Percentiles rank a stretch among this genome's conserved stretches.
Conservation (phyloP, 2,329 filamentous ascomycete genomes). For the Pestalotiopsis sp. region DNA sequence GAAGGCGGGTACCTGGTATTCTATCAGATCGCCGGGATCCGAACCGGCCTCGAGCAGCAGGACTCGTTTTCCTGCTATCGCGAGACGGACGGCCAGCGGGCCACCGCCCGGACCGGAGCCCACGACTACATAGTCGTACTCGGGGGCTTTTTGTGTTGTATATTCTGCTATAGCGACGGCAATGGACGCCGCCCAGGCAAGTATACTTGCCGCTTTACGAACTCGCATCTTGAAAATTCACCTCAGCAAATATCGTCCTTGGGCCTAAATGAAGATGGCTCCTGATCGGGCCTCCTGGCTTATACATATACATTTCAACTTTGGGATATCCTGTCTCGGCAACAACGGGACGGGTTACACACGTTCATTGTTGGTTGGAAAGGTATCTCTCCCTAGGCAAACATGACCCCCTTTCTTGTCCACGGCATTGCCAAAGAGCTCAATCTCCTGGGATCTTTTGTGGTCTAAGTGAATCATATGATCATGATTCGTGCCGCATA, state of each 20-base stretch:
- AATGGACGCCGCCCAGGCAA: not conserved
- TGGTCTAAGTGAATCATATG: too few relatives aligned
- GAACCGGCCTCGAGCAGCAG: conserved; percentile 51
- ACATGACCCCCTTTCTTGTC: too few relatives aligned
- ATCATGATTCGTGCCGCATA: too few relatives aligned
- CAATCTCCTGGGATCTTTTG: too few relatives aligned
- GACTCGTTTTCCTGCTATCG: conserved; percentile 49
- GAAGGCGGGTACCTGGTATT: conserved; percentile 26
- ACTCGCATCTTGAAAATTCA: not conserved
- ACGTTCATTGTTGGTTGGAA: too few relatives aligned
- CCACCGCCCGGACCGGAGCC: conserved; percentile 53
- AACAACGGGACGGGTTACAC: too few relatives aligned
- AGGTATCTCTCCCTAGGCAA: too few relatives aligned
- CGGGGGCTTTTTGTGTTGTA: not conserved
- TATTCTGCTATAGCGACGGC: not conserved
- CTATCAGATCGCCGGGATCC: conserved; percentile 13
- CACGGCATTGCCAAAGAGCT: too few relatives aligned
- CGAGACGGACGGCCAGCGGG: conserved; percentile 48
- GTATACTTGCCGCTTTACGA: not conserved
- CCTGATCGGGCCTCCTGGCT: not conserved
- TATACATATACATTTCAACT: not conserved
- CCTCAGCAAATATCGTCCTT: not conserved
- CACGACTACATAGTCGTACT: conserved; percentile 54
- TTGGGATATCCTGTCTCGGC: too few relatives aligned
- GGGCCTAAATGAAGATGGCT: not conserved